Percentiles rank a stretch among this genome's conserved stretches.
Evolutionary conservation across 768 basidiomycete species (phyloP).

Genomic region (Infundibulicybe gibba): DNA sequence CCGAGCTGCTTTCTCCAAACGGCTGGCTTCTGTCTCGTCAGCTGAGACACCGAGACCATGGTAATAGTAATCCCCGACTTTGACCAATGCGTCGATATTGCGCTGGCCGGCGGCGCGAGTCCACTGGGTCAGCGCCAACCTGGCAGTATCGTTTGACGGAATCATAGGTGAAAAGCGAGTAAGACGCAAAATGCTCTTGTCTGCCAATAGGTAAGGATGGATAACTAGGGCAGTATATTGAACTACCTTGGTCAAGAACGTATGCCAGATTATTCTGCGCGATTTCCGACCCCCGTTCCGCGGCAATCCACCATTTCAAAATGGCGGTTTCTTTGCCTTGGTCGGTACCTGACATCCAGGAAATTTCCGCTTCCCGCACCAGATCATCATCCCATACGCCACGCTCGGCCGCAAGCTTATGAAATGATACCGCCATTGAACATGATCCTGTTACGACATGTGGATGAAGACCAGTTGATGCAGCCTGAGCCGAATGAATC

Average conservation of each 20-base stretch:
- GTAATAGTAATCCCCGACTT: constrained; percentile 98
- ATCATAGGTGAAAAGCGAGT: constrained; percentile 66
- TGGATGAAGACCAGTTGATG: constrained; percentile 34
- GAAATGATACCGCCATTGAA: constrained; percentile 87
- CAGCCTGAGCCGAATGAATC: constrained; percentile 64
- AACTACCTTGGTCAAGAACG: constrained; percentile 82
- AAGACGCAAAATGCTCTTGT: constrained; percentile 64
- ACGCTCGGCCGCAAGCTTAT: constrained; percentile 88
- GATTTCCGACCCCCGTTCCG: constrained; percentile 86
- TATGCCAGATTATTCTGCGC: constrained; percentile 96
- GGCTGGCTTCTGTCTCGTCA: constrained; percentile 49
- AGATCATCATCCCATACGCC: constrained; percentile 86
- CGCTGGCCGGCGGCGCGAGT: constrained; percentile 90
- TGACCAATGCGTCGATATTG: constrained; percentile 95
- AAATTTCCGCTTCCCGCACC: constrained; percentile 73
- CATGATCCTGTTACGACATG: constrained; percentile 71
- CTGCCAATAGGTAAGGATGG: constrained; percentile 27
- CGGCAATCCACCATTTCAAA: constrained; percentile 92
- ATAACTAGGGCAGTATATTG: background rate
- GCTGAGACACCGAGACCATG: constrained; percentile 80
- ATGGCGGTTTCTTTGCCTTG: constrained; percentile 80
- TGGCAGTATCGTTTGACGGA: constrained; percentile 81
- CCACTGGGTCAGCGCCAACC: constrained; percentile 89
- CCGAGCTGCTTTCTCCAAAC: constrained; percentile 87
- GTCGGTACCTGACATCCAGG: constrained; percentile 68